A percentile compares a stretch with the other conserved stretches of the same genome.
Conservation (phyloP, 129 eudicot species). For the Chrysanthemum seticuspe region DNA sequence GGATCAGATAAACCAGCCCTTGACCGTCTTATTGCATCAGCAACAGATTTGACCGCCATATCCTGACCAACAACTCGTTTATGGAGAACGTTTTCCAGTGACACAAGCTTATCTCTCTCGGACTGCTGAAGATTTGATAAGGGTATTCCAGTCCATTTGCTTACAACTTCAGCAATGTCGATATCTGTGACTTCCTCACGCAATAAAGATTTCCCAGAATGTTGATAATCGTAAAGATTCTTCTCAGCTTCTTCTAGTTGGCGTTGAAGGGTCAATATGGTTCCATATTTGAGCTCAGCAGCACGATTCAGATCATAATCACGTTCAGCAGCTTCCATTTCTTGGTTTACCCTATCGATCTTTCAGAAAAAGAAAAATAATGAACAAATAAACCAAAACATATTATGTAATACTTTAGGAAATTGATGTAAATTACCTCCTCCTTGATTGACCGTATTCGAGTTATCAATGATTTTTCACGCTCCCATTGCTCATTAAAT, state of each 20-base stretch:
- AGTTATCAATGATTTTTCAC: slow-evolving; percentile 71
- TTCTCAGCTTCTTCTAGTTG: slow-evolving; percentile 86
- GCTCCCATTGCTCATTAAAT: slow-evolving; percentile 82
- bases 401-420: background rate
- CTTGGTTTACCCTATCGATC: slow-evolving; percentile 94
- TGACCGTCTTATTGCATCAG: slow-evolving; percentile 91
- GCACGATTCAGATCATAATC: slow-evolving; percentile 92
- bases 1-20: slow-evolving; percentile 95
- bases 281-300: slow-evolving; percentile 93
- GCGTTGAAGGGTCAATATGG: slow-evolving; percentile 71
- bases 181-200: slow-evolving; percentile 93
- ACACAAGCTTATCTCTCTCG: slow-evolving; percentile 78
- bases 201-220: slow-evolving; percentile 70
- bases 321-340: slow-evolving; percentile 98
- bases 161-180: slow-evolving; percentile 91
- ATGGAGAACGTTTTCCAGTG: slow-evolving; percentile 80
- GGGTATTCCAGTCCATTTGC: slow-evolving; percentile 97
- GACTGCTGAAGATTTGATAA: slow-evolving; percentile 90
- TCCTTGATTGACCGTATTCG: slow-evolving; percentile 77
- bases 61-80: slow-evolving; percentile 86
- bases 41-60: slow-evolving; percentile 91
- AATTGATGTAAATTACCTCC: slow-evolving; percentile 52
- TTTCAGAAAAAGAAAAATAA: slow-evolving; percentile 20
- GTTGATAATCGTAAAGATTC: slow-evolving; percentile 70
- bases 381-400: background rate